Conservation (phyloP, 1,139 yeast species). For the Pichia sp. region DNA sequence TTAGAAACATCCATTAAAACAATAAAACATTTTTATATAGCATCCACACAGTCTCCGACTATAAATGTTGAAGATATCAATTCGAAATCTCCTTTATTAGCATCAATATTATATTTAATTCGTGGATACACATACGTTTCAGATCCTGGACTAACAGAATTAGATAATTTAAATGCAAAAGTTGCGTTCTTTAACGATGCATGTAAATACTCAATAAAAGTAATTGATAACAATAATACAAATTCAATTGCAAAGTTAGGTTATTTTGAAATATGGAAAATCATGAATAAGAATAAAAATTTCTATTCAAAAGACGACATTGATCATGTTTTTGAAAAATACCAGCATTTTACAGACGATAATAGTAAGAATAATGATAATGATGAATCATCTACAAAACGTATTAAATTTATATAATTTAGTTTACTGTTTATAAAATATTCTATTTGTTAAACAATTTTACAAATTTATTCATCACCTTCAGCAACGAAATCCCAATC, state of each 20-base stretch:
- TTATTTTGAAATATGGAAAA: constrained; percentile 15
- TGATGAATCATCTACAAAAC: background rate
- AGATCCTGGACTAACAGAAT: constrained; percentile 14
- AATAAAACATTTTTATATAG: background rate
- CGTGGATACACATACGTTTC: constrained; percentile 14
- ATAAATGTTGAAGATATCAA: background rate
- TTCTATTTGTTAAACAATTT: too few relatives aligned
- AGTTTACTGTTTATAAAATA: too few relatives aligned
- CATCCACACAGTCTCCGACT: background rate
- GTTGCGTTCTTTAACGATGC: constrained; percentile 17
- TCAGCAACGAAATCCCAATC: constrained; percentile 27
- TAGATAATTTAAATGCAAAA: constrained; percentile 17
- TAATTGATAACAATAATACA: constrained; percentile 8
- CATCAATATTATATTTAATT: constrained; percentile 22
- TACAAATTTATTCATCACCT: constrained; percentile 10
- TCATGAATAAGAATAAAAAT: constrained; percentile 17
- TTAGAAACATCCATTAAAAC: background rate
- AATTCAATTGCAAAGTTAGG: constrained; percentile 21
- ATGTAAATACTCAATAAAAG: constrained; percentile 16
- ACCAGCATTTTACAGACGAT: background rate
- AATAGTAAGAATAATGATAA: background rate
- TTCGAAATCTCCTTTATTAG: constrained; percentile 20
- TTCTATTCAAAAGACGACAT: constrained; percentile 15
- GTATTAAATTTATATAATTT: constrained; percentile 6
- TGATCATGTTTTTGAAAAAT: constrained; percentile 8